Percentiles rank a stretch among this genome's conserved stretches.
Conservation (phyloP, 1,139 yeast genomes). For the Geotrichum macrosporum region DNA sequence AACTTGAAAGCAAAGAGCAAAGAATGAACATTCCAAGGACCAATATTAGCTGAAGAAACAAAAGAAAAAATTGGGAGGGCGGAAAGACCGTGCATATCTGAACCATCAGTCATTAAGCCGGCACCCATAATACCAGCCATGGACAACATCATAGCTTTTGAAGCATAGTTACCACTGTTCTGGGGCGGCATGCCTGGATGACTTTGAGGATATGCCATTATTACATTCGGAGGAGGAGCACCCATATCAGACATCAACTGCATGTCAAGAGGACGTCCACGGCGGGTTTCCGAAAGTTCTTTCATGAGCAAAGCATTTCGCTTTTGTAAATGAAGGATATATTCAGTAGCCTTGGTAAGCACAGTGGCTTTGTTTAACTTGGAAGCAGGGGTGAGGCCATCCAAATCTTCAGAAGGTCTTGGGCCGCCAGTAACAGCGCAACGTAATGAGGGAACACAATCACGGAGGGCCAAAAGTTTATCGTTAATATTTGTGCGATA, state of each 20-base stretch:
- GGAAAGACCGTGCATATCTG: conserved; percentile 34
- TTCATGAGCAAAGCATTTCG: conserved; percentile 55
- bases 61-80: conserved; percentile 32
- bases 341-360: conserved; percentile 83
- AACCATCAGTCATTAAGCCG: conserved; percentile 33
- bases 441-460: conserved; percentile 64
- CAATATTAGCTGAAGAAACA: conserved; percentile 17
- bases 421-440: conserved; percentile 34
- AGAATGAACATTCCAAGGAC: conserved; percentile 20
- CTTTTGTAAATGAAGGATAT: conserved; percentile 73
- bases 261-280: conserved; percentile 16
- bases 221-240: conserved; percentile 15
- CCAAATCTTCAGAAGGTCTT: conserved; percentile 49
- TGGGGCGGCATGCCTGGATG: conserved; percentile 13
- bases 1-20: conserved; percentile 28
- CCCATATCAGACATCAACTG: conserved; percentile 18
- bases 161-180: conserved; percentile 23
- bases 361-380: conserved; percentile 88
- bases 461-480: conserved; percentile 64
- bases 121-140: conserved; percentile 42
- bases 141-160: conserved; percentile 38
- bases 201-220: conserved; percentile 18
- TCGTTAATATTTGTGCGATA: conserved; percentile 74
- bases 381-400: conserved; percentile 82
- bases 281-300: conserved; percentile 42